Base-by-base conservation (phyloP, 2,329 filamentous ascomycete genomes). In the Rhynchosporium secalis region DNA sequence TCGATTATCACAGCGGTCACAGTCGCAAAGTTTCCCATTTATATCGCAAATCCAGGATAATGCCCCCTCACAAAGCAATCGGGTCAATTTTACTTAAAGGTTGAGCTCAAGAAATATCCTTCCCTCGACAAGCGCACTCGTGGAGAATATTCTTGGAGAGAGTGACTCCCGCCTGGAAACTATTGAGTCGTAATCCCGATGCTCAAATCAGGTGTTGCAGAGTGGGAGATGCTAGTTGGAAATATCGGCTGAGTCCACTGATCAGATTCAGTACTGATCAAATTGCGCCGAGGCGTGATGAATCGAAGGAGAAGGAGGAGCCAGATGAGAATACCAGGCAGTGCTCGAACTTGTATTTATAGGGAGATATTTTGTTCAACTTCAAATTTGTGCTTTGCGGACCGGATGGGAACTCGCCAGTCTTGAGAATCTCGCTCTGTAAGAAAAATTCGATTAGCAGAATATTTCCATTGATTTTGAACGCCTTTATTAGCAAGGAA, bases 101-200 rank as follows among this genome's bases (percentile, higher is more conserved):
- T 51, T 29, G 48, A 51, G 31, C 29, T 51, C 29, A 38, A 36
- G 29, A 51, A 36, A 20, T 29, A 51, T 15, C 3, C 29, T 15
- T n/a, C 48, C 2, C 48, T 51, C 1, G 12, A 36, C 29, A 51
- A 51, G 15, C 48, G 48, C 31, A 33, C 48, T n/a, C 48, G 26
- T 51, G 29, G 36, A 10, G 48, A 51, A 15, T 51, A 51, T 5
- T 31, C 33, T 12, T 51, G 48, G 48, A 31, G 48, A 6, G 48
- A 51, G 48, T 51, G 36, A n/a, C n/a, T 51, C 13, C 48, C 48
- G 9, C 28, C 28, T 15, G 48, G 48, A 51, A 31, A 51, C 36
- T 38, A 51, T 51, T 31, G 48, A 15, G 20, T 51, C 36, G 12
- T 51, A 15, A 51, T 51, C 29, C 26, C 48, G 29, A 36, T 51